Base-by-base conservation (phyloP, 495 filamentous ascomycete species). In the Penicillium crystallinum region DNA sequence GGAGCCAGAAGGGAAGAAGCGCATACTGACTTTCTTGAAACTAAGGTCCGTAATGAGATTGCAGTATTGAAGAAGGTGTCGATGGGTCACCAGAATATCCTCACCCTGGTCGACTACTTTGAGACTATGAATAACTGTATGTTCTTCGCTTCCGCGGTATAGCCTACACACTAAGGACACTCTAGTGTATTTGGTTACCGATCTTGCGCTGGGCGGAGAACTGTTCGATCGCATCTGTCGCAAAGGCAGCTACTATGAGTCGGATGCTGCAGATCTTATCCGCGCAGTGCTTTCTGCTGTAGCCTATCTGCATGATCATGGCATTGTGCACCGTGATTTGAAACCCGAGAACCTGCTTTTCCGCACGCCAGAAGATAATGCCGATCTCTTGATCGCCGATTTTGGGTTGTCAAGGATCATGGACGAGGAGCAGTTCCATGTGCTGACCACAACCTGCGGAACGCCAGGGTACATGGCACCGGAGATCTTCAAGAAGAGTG, bases 351-450 rank as follows among this genome's bases (percentile, higher is more conserved):
- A 80, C 33, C 56, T 81, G 17, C 64, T 81, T 14, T 81, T 81
- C 59, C 73, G 78, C 33, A 81, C 78, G 0, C 78, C 78, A 5
- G 78, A 80, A 53, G 78, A 81, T 52, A 81, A 81, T 57, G 78
- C 78, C 11, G 78, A 81, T 49, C 68, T 98, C n/a, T 72, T 98
- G 46, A 97, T 98, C 63, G 93, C 95, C 31, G 93, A 98, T 67
- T 98, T 98, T 62, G 93, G 93, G 8, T 74, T 98, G 29, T 89
- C 84, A 11, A 77, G 93, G 36, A 97, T 98, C 69, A 97, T 98
- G 91, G 95, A 98, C 66, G 95, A 97, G 72, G 91, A 97, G 70
- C 89, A 97, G 63, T 97, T 98, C 67, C 95, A 97, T 63, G 91
- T 97, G 22, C 73, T 98, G 31, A 98, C 95, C 4, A 98, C 93